phyloP scores from a whole-genome alignment of 2,329 filamentous ascomycete genomes.

The Alternaria metachromatica region DNA sequence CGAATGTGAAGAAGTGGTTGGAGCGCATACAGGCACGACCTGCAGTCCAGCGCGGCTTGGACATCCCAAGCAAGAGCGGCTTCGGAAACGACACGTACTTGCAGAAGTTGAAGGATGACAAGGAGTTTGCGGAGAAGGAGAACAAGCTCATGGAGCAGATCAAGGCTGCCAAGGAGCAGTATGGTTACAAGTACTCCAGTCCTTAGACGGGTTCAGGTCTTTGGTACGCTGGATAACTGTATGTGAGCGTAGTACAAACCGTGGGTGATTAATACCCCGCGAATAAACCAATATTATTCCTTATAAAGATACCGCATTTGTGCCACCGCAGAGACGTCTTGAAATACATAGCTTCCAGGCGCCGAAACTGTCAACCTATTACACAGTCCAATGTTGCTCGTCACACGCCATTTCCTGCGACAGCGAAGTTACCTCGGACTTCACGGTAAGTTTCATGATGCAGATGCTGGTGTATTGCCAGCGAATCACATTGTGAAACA shows the following conservation, averaged over 20 bases:
- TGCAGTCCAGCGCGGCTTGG: conserved; percentile 51
- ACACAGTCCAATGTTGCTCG: neutral
- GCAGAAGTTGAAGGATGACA: conserved; percentile 54
- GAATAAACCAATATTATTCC: neutral
- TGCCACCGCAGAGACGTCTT: neutral
- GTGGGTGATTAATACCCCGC: neutral
- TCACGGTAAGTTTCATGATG: conserved; percentile 13
- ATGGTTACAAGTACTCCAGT: conserved; percentile 54
- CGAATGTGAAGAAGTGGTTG: conserved; percentile 55
- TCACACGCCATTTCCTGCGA: neutral
- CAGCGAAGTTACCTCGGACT: neutral
- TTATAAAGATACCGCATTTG: neutral
- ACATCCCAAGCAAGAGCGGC: conserved; percentile 45
- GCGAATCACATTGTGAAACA: conserved; percentile 32
- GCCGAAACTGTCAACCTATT: neutral
- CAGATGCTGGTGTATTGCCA: conserved; percentile 1
- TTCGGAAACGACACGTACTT: conserved; percentile 53
- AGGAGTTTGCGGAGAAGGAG: conserved; percentile 57
- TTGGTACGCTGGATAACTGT: neutral
- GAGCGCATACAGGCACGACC: conserved; percentile 50
- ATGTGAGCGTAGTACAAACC: neutral
- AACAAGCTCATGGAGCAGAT: conserved; percentile 46
- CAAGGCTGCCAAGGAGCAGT: conserved; percentile 54
- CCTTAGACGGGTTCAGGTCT: conserved; percentile 24
- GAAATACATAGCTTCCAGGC: neutral